phyloP scores from a whole-genome alignment of 2,329 filamentous ascomycete genomes.

The Aspergillus eucalypticola region DNA sequence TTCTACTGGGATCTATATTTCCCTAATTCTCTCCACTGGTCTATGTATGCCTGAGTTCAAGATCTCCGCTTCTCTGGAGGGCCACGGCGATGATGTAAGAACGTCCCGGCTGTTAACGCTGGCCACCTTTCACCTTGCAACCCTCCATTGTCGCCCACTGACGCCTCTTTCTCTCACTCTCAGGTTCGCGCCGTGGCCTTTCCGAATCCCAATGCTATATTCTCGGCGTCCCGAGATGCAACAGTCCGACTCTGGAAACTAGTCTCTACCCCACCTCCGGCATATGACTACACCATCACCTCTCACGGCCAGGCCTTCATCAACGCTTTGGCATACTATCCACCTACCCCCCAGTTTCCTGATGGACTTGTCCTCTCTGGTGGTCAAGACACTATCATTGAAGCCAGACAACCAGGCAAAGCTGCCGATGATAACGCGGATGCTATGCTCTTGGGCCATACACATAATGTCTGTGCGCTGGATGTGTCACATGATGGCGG shows the following conservation, averaged over 20 bases:
- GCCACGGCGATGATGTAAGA: slow-evolving; percentile 90
- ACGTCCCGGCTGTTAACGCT: slow-evolving; percentile 19
- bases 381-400: slow-evolving; percentile 89
- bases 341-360: slow-evolving; percentile 66
- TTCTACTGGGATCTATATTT: background rate
- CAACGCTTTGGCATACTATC: slow-evolving; percentile 78
- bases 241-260: slow-evolving; percentile 86
- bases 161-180: slow-evolving; percentile 48
- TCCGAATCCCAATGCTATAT: slow-evolving; percentile 67
- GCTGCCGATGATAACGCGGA: slow-evolving; percentile 74
- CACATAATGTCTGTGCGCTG: slow-evolving; percentile 82
- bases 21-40: slow-evolving; percentile 8
- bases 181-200: slow-evolving; percentile 87
- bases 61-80: slow-evolving; percentile 83
- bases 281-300: slow-evolving; percentile 75
- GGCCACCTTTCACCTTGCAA: slow-evolving; percentile 15
- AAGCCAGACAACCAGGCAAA: slow-evolving; percentile 73
- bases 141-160: slow-evolving; percentile 22
- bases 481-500: slow-evolving; percentile 72
- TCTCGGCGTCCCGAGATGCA: slow-evolving; percentile 89
- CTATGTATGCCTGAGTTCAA: slow-evolving; percentile 77
- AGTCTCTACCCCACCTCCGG: slow-evolving; percentile 63
- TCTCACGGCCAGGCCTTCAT: slow-evolving; percentile 82
- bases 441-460: slow-evolving; percentile 81
- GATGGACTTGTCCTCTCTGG: slow-evolving; percentile 83